Percentiles rank a stretch among this genome's conserved stretches.
These are phyloP conservation scores for Haplosporangium gracile DNA, from an alignment of 192 early-diverging fungal genomes.

Conservation along the genomic window DNA sequence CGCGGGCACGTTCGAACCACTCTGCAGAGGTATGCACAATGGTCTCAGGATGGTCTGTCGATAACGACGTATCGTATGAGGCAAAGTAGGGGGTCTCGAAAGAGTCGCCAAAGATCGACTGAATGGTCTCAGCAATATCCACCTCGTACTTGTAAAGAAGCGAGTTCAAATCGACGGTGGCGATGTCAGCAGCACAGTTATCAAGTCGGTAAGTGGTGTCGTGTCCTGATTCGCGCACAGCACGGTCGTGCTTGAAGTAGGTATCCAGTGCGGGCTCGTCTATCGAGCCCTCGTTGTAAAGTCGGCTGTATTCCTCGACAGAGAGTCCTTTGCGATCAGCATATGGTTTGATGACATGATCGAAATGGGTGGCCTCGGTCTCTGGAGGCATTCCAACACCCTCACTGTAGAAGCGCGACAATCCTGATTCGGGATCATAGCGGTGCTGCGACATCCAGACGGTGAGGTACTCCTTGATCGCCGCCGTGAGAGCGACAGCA, in stretches of 20 bases:
- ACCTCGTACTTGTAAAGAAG: conserved; percentile 96
- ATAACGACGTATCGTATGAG: conserved; percentile 14
- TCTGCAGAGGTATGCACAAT: conserved; percentile 60
- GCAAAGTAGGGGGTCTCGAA: conserved; percentile 50
- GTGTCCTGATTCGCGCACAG: conserved; percentile 96
- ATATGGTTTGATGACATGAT: conserved; percentile 85
- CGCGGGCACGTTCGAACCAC: conserved; percentile 73
- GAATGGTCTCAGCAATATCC: conserved; percentile 83
- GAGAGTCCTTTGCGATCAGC: conserved; percentile 72
- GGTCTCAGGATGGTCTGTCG: conserved; percentile 22
- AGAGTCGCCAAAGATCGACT: conserved; percentile 66
- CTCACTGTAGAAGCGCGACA: conserved; percentile 87
- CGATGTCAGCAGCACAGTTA: conserved; percentile 87
- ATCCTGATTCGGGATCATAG: conserved; percentile 76
- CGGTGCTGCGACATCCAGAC: conserved; percentile 91
- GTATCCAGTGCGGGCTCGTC: conserved; percentile 87
- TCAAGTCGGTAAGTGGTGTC: conserved; percentile 96
- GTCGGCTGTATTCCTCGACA: conserved; percentile 77
- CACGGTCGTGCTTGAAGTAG: conserved; percentile 97
- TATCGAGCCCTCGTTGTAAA: conserved; percentile 78
- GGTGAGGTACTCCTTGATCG: conserved; percentile 90
- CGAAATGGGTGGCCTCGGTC: conserved; percentile 91
- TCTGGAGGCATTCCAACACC: conserved; percentile 97
- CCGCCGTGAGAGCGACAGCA: conserved; percentile 71
- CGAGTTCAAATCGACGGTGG: conserved; percentile 92